Evolutionary conservation across 257 asterid species (phyloP), one percentile per base, ranked within the genome.

Genomic region (Salvia miltiorrhiza): DNA sequence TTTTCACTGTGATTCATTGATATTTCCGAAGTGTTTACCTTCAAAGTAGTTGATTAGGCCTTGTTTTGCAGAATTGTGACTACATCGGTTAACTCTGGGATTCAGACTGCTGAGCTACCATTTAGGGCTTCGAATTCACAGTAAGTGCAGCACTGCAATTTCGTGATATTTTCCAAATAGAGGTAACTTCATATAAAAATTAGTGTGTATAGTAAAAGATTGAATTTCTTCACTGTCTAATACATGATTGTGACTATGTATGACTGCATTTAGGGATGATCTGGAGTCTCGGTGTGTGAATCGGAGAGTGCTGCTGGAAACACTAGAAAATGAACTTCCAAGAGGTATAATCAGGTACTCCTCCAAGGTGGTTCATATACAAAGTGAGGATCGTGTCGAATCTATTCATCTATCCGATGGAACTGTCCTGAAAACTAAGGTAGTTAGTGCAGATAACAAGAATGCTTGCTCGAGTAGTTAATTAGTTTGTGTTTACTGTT

Each of bases 351-450:
- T 89, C 23, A 78, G 88, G 74, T 87, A 77, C 59, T 87, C 93
- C 33, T 91, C 97, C 19, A 89, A 83, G 78, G 85, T 89, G 39
- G 90, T 85, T 67, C 74, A 72, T 4, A 80, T 91, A 32, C 79
- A 87, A 30, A 79, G 47, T 40, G 82, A 84, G 0, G 93, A 83
- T 8, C 20, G 8, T 5, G 20, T 77, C 61, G 83, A 89, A 54
- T 74, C 81, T 63, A 59, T 91, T 48, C 96, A 84, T 67, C 91
- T 91, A 52, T 81, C 91, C 12, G 95, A 89, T 79, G 97, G 96
- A 44, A 60, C 83, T 19, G 33, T 79, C 63, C 28, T 89, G 9
- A 83, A 77, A 83, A 44, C 95, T 16, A 87, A 85, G 95, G 96
- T 87, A 80, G 24, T 47, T 87, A 80, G 24, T 47, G 11, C 5